These are phyloP conservation scores for Ceratocystis huliohia DNA, from an alignment of 2,329 filamentous ascomycete species.

Conservation along the genomic window DNA sequence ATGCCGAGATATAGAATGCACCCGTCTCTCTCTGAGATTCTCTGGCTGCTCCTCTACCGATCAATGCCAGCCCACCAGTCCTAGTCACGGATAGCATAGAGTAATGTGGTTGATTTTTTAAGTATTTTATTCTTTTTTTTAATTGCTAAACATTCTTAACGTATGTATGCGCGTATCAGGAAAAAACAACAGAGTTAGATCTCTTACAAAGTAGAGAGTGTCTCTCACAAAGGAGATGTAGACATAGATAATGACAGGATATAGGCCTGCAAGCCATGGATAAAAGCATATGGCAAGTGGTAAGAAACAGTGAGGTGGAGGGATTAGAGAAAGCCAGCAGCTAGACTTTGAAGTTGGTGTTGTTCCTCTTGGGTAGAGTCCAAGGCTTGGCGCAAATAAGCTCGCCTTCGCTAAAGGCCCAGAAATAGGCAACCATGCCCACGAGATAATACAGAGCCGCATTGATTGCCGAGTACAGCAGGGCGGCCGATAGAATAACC, in stretches of 20 bases:
- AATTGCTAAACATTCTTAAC: not conserved
- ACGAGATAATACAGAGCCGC: constrained; percentile 83
- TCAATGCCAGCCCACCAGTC: not conserved
- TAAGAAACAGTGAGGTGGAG: not conserved
- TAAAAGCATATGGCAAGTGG: not conserved
- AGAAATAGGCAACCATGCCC: constrained; percentile 79
- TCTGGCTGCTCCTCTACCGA: too few species aligned
- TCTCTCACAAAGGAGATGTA: too few species aligned
- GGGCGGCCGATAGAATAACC: constrained; percentile 55
- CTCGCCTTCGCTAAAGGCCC: constrained; percentile 95
- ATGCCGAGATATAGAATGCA: too few species aligned
- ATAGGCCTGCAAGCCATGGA: not conserved
- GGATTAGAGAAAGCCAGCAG: constrained; percentile 1
- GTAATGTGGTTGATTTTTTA: not conserved
- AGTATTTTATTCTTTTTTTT: constrained; percentile 1
- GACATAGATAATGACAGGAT: too few species aligned
- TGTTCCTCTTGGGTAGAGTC: constrained; percentile 48
- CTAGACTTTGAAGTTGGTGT: constrained; percentile 24
- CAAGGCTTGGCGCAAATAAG: constrained; percentile 57
- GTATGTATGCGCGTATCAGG: too few species aligned
- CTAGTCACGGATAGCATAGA: not conserved
- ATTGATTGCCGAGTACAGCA: constrained; percentile 89
- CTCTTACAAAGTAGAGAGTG: too few species aligned
- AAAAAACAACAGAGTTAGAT: too few species aligned
- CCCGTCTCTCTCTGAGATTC: too few species aligned